Conservation (phyloP, 2,329 filamentous ascomycete genomes). For the Amauroascus niger region DNA sequence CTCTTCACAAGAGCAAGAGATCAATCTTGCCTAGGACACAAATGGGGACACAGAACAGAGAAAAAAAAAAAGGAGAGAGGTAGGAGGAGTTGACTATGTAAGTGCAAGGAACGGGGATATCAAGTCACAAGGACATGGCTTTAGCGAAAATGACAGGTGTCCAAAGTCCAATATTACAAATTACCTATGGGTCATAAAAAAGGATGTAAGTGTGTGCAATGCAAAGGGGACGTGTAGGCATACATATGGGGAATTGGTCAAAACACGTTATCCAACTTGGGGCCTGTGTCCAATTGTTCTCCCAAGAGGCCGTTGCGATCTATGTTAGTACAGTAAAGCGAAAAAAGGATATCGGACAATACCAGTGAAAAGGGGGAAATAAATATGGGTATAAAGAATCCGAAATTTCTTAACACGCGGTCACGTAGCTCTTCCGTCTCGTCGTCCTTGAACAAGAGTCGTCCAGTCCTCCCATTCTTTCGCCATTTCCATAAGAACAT, state of each 20-base stretch:
- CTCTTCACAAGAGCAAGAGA: neutral
- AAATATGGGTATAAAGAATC: neutral
- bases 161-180: neutral
- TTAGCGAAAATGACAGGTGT: neutral
- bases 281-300: neutral
- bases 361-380: neutral
- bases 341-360: neutral
- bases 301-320: neutral
- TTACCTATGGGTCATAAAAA: neutral
- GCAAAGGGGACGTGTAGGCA: constrained; percentile 2
- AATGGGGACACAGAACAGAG: too few species aligned
- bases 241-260: neutral
- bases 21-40: neutral
- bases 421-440: constrained; percentile 26
- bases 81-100: neutral
- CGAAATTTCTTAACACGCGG: neutral
- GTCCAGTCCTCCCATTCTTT: constrained; percentile 89
- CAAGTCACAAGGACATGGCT: constrained; percentile 2
- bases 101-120: neutral
- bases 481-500: constrained; percentile 87
- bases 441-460: constrained; percentile 43
- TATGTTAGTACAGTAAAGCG: constrained; percentile 4
- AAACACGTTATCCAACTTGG: constrained; percentile 6
- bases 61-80: constrained; percentile 1
- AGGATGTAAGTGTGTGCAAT: neutral